These are phyloP conservation scores for Fusarium foetens DNA, from an alignment of 2,329 filamentous ascomycete species.

Conservation along the genomic window DNA sequence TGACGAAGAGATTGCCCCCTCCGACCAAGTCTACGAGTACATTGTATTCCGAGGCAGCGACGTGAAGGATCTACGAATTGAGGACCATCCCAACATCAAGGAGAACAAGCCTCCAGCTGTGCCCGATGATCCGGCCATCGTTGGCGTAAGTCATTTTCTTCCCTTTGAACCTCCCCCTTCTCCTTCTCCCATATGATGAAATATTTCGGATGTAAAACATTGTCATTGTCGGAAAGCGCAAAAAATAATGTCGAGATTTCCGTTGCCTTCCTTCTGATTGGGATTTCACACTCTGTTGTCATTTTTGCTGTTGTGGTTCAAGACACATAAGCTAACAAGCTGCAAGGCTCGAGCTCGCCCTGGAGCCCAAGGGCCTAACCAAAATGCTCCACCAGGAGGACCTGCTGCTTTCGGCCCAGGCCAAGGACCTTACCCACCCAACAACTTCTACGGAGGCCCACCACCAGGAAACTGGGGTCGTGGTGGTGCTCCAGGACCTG, in stretches of 20 bases:
- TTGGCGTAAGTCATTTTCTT: constrained; percentile 81
- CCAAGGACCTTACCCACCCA: constrained; percentile 57
- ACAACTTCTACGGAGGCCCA: constrained; percentile 59
- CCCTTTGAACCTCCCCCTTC: constrained; percentile 3
- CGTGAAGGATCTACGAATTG: constrained; percentile 96
- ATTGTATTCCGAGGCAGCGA: constrained; percentile 98
- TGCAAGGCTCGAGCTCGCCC: constrained; percentile 55
- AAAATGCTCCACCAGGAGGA: constrained; percentile 50
- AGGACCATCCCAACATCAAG: constrained; percentile 79
- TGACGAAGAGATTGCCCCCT: constrained; percentile 83
- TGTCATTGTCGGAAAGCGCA: constrained; percentile 88
- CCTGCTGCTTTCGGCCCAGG: constrained; percentile 56
- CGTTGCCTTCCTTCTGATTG: constrained; percentile 99
- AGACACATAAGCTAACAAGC: constrained; percentile 46
- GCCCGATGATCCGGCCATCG: constrained; percentile 94
- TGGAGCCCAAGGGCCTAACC: constrained; percentile 47
- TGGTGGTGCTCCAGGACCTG: constrained; percentile 63
- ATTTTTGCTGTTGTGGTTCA: constrained; percentile 24
- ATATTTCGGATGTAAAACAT: constrained; percentile 95
- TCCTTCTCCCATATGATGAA: constrained; percentile 78
- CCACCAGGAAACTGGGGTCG: constrained; percentile 67
- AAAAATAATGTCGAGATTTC: constrained; percentile 96
- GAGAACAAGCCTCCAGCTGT: constrained; percentile 80
- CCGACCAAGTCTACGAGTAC: constrained; percentile 94
- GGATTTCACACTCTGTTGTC: constrained; percentile 24